Percentiles rank a stretch among this genome's conserved stretches.
Evolutionary conservation across 2,329 filamentous ascomycete species (phyloP).

Genomic region (Ilyonectria mors-panacis): DNA sequence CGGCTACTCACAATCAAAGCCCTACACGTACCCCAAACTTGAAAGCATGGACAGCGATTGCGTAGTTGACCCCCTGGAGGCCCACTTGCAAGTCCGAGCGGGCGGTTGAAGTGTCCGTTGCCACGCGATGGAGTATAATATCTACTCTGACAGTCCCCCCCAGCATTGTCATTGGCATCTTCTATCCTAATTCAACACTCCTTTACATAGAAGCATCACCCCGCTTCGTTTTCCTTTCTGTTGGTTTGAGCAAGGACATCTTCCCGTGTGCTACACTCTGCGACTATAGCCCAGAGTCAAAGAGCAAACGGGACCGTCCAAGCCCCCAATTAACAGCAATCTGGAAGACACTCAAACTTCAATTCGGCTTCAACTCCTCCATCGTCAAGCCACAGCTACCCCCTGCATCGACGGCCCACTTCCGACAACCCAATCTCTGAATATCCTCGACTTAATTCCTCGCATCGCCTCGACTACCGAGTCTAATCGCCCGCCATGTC

Average conservation of each 20-base stretch:
- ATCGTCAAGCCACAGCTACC: background rate
- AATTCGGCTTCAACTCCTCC: background rate
- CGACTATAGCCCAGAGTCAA: slow-evolving; percentile 12
- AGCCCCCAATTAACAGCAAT: slow-evolving; percentile 12
- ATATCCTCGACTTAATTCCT: background rate
- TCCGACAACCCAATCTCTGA: background rate
- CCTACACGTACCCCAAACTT: background rate
- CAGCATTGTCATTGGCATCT: background rate
- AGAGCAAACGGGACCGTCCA: slow-evolving; percentile 27
- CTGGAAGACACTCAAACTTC: slow-evolving; percentile 10
- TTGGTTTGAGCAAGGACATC: slow-evolving; percentile 10
- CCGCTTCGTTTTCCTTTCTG: slow-evolving; percentile 5
- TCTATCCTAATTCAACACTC: slow-evolving; percentile 1
- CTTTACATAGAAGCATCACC: background rate
- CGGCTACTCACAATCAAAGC: background rate
- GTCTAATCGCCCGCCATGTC: slow-evolving; percentile 12
- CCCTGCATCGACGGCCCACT: too few relatives aligned
- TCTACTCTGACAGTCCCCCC: background rate
- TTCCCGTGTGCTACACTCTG: slow-evolving; percentile 11
- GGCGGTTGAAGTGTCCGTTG: background rate
- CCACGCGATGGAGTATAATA: slow-evolving; percentile 12
- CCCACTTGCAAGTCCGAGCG: slow-evolving; percentile 9
- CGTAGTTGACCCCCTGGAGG: slow-evolving; percentile 13
- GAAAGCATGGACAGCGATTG: slow-evolving; percentile 17
- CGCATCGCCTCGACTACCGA: background rate